These are phyloP conservation scores for Coemansia sp. DNA, from an alignment of 192 early-diverging fungal genomes.

Conservation along the genomic window DNA sequence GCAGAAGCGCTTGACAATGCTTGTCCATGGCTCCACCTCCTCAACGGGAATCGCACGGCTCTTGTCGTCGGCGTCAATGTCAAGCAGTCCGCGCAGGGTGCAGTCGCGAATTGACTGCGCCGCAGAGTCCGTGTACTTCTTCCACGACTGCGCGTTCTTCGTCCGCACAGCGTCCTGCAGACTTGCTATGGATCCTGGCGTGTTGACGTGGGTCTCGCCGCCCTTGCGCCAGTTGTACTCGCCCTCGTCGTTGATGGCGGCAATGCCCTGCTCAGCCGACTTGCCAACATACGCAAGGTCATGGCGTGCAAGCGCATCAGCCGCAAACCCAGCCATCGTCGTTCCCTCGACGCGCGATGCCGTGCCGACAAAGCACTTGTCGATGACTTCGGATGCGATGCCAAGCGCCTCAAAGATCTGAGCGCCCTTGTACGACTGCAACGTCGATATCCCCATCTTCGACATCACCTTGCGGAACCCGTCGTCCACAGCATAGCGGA, in stretches of 20 bases:
- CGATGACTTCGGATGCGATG: conserved; percentile 81
- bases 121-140: conserved; percentile 76
- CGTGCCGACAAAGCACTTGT: conserved; percentile 92
- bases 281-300: conserved; percentile 70
- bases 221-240: conserved; percentile 98
- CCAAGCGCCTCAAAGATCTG: conserved; percentile 99
- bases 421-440: conserved; percentile 97
- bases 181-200: conserved; percentile 82
- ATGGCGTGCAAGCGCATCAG: conserved; percentile 86
- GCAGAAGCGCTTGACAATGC: conserved; percentile 92
- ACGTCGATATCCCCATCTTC: conserved; percentile 99
- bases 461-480: conserved; percentile 99
- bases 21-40: conserved; percentile 97
- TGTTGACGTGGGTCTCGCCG: conserved; percentile 89
- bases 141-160: conserved; percentile 88
- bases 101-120: conserved; percentile 83
- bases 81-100: conserved; percentile 92
- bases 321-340: conserved; percentile 73
- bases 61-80: conserved; percentile 64
- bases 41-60: conserved; percentile 72
- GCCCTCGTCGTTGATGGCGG: conserved; percentile 85
- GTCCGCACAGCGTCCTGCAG: conserved; percentile 94
- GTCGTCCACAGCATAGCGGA: conserved; percentile 84
- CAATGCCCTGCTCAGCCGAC: conserved; percentile 59
- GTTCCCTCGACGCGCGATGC: conserved; percentile 93